Evolutionary conservation across 2,329 filamentous ascomycete genomes (phyloP).

Genomic region (Talaromyces albobiverticillius): DNA sequence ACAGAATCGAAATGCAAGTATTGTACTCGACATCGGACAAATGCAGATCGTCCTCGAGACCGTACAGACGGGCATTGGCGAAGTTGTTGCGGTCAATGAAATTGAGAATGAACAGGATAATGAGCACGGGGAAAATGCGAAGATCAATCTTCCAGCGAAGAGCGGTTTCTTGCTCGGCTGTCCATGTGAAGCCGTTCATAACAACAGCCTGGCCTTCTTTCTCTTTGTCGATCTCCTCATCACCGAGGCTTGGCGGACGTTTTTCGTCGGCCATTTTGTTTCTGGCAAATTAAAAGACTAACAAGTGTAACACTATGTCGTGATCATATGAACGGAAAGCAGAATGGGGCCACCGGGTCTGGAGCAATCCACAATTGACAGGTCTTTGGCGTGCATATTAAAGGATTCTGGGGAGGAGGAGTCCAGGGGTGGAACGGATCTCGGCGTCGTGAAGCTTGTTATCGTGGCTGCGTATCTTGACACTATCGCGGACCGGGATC

Average conservation of each 20-base stretch:
- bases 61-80: constrained; percentile 1
- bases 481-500: no score
- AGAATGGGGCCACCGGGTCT: no score
- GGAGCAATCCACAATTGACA: no score
- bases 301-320: no score
- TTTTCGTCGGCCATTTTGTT: constrained; percentile 9
- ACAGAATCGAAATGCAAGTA: constrained; percentile 6
- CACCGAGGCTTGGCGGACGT: not conserved
- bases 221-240: not conserved
- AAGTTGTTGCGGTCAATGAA: constrained; percentile 12
- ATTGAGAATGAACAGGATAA: constrained; percentile 14
- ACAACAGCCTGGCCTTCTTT: not conserved
- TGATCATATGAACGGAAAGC: no score
- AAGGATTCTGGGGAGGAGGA: no score
- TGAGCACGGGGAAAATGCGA: constrained; percentile 1
- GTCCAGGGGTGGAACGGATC: no score
- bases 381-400: no score
- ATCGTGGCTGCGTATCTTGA: no score
- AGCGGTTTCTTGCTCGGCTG: not conserved
- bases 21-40: constrained; percentile 2
- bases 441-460: no score
- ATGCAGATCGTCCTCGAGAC: constrained; percentile 6
- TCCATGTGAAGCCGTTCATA: not conserved
- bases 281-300: no score
- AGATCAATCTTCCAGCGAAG: constrained; percentile 8